Evolutionary conservation across 2,329 filamentous ascomycete genomes (phyloP), one percentile per base, ranked within the genome.

Genomic region (Cercospora brassicicola): DNA sequence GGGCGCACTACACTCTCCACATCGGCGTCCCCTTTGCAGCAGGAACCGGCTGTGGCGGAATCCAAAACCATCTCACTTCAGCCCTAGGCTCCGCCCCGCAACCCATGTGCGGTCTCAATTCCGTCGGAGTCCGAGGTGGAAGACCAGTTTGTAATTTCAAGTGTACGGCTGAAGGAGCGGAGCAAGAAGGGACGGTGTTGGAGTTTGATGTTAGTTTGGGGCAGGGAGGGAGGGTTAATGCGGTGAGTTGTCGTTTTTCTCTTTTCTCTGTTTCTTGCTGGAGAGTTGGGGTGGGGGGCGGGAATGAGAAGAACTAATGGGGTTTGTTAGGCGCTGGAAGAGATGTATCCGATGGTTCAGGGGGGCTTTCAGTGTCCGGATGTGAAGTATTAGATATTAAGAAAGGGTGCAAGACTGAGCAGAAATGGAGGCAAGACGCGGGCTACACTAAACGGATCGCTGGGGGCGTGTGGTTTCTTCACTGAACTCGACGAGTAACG

Each of bases 341-440:
- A 42, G 1, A 45, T 61, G 59, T 61, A 48, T 45, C 59, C 59
- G 10, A 61, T 61, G 59, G 59, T 61, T 5, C 13, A 2, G 13
- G 59, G 59, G 11, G 59, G 59, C 0, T 61, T 61, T 61, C 18
- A 42, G 13, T 61, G 59, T 48, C 59, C 59, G 23, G 36, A 61
- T 51, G 45, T 51, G 18, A 26, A 13, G 10, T 51, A 11, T 51
- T 51, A 51, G 45, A 8, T 26, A 2, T 0, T 11, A 51, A 23
- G 3, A 1, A 42, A 9, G 15, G 2, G 36, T 9, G 0, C 6
- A 42, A 42, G 15, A 42, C 7, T 1, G 36, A 39, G 36, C 36
- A 39, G 13, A 42, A n/a, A 42, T 2, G 13, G 3, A 7, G 1
- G 15, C 3, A n/a, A 9, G 15, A 42, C 3, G 15, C 36, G 6